Percentiles rank a stretch among this genome's conserved stretches.
Evolutionary conservation across 1,139 yeast genomes (phyloP).

Genomic region (Lodderomyces jiufengensis): DNA sequence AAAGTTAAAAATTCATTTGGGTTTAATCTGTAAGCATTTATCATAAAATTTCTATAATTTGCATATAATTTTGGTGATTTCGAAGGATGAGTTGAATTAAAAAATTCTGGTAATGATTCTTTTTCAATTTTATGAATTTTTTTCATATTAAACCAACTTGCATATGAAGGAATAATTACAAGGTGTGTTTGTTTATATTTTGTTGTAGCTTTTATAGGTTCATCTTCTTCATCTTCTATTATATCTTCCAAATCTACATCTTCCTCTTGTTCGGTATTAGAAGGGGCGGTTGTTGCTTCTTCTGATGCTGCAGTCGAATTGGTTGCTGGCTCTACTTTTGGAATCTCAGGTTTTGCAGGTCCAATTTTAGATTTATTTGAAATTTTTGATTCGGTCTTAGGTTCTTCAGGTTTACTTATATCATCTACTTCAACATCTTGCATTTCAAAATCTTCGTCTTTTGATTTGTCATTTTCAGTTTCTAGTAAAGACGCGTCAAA

Average conservation of each 20-base stretch:
- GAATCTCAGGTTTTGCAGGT: too few relatives aligned
- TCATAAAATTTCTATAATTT: constrained; percentile 90
- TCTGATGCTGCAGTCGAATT: constrained; percentile 1
- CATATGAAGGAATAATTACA: constrained; percentile 88
- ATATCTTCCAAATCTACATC: constrained; percentile 26
- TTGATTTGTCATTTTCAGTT: constrained; percentile 20
- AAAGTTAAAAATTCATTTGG: constrained; percentile 91
- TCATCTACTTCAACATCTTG: constrained; percentile 19
- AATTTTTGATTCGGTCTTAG: constrained; percentile 17
- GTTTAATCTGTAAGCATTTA: constrained; percentile 85
- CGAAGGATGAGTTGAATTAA: constrained; percentile 67
- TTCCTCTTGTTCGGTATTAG: constrained; percentile 1
- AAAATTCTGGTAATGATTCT: constrained; percentile 88
- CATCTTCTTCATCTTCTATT: constrained; percentile 30
- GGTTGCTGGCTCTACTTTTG: not conserved
- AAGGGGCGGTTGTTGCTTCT: constrained; percentile 2
- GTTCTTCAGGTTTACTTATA: constrained; percentile 2
- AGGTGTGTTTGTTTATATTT: constrained; percentile 68
- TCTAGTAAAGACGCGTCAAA: constrained; percentile 12
- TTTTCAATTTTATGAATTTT: constrained; percentile 61
- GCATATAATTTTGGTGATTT: constrained; percentile 87
- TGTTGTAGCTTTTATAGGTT: constrained; percentile 37
- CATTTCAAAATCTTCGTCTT: constrained; percentile 16
- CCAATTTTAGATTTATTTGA: constrained; percentile 10
- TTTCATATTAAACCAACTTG: constrained; percentile 83